Conservation (phyloP, 1,284 basidiomycete genomes). For the Trametes versicolor region DNA sequence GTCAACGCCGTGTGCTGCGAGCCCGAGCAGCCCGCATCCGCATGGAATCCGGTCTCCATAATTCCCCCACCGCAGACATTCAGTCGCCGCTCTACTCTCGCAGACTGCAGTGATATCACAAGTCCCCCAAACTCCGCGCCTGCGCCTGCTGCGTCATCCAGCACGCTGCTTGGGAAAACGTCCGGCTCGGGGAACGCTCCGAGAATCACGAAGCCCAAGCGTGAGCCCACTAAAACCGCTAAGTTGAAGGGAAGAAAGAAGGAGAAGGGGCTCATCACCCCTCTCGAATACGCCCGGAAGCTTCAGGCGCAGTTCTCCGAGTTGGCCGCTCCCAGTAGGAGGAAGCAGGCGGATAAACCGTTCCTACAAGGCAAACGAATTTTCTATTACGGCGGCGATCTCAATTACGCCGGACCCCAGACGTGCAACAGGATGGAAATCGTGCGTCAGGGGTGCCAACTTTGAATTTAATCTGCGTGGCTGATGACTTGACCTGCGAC, state of each 20-base stretch:
- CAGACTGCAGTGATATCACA: constrained; percentile 35
- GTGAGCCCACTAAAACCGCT: constrained; percentile 28
- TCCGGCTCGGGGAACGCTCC: not conserved
- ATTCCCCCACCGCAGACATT: not conserved
- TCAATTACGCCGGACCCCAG: constrained; percentile 55
- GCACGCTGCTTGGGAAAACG: not conserved
- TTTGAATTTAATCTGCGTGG: not conserved
- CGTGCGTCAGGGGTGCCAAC: constrained; percentile 49
- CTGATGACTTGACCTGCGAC: constrained; percentile 7
- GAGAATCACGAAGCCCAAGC: constrained; percentile 18
- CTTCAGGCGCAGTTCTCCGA: constrained; percentile 42
- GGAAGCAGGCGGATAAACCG: constrained; percentile 42
- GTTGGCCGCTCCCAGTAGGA: constrained; percentile 31
- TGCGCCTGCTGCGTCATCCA: not conserved
- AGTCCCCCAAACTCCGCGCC: constrained; percentile 40
- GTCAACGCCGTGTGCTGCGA: not conserved
- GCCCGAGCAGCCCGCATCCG: constrained; percentile 10
- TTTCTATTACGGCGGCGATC: constrained; percentile 68
- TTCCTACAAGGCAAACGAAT: constrained; percentile 60
- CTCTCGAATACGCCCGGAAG: constrained; percentile 52
- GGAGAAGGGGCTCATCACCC: constrained; percentile 42
- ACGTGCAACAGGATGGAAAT: constrained; percentile 69
- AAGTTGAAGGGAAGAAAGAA: constrained; percentile 36
- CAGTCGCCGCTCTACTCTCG: constrained; percentile 12
- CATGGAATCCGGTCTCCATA: not conserved